Base-by-base conservation (phyloP, 164 flowering plant genomes). In the Buxus sempervirens region DNA sequence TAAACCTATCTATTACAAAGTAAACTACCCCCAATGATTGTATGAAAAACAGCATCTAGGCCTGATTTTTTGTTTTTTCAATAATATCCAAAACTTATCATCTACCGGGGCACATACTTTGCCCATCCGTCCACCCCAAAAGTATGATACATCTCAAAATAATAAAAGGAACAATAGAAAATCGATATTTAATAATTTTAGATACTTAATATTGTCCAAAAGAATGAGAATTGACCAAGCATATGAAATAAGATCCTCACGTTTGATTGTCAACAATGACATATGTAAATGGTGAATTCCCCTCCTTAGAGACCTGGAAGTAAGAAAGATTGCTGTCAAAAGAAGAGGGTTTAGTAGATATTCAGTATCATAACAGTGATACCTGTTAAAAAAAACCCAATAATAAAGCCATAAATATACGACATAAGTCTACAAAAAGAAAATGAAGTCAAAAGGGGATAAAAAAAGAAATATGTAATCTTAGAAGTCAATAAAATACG, bases 241-340 rank as follows among this genome's bases (percentile, higher is more conserved):
- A 65, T 38, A 64, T 72, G 41, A 21, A 49, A 27, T n/a, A n/a
- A 71, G 58, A 73, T 53, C 56, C 93, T 88, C 77, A 91, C 98
- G 84, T 93, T 78, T 89, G 75, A 36, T 71, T 78, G 74, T 93
- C 98, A 58, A 90, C 94, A 75, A 93, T 88, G 66, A 93, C 58
- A 70, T 91, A 93, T 58, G 94, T 82, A 73, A 93, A 91, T 45
- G 94, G 89, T 57, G 98, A 88, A 80, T 83, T 90, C 20, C 98
- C 98, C 58, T 72, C 89, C 74, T 83, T 58, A 18, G 98, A 81
- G 63, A 90, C 91, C 98, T 93, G 87, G 60, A 74, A 68, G 62
- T 48, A 73, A 76, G 53, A 72, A 18, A 72, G 26, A 62, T 19
- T 32, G 26, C n/a, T 58, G 68, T 38, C 62, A 70, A 56, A 18